Evolutionary conservation across 306 rosid genomes (phyloP).

Genomic region (Lupinus albus): DNA sequence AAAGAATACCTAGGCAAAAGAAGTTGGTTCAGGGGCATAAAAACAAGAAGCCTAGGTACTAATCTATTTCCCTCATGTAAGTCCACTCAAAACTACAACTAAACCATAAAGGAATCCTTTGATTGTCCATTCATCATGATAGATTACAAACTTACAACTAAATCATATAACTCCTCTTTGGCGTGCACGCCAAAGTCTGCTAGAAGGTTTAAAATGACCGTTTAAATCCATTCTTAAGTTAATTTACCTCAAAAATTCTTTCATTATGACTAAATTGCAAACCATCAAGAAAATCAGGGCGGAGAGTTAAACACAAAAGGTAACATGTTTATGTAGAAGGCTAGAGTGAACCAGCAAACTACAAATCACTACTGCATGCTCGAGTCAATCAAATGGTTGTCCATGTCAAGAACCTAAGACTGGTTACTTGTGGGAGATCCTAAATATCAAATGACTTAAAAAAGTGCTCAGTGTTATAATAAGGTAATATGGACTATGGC

Average conservation of each 20-base stretch:
- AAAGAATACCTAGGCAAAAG: slow-evolving; percentile 2
- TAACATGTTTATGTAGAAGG: not conserved
- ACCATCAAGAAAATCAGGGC: not conserved
- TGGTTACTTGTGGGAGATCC: slow-evolving; percentile 6
- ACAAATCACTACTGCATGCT: not conserved
- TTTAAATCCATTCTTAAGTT: not conserved
- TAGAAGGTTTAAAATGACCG: slow-evolving; percentile 4
- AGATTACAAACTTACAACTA: slow-evolving; percentile 31
- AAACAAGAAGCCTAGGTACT: not conserved
- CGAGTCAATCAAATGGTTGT: slow-evolving; percentile 17
- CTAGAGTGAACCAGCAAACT: slow-evolving; percentile 9
- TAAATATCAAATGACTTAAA: slow-evolving; percentile 16
- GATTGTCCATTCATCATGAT: slow-evolving; percentile 11
- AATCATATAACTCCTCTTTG: slow-evolving; percentile 8
- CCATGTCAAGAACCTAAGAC: slow-evolving; percentile 2
- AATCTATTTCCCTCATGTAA: not conserved
- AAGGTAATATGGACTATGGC: too few species aligned
- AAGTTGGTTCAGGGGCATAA: not conserved
- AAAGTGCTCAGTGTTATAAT: not conserved
- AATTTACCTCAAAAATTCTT: not conserved
- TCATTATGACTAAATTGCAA: not conserved
- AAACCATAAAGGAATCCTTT: not conserved
- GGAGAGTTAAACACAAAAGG: not conserved
- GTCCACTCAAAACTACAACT: too few species aligned
- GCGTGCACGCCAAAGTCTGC: not conserved